Base-by-base conservation (phyloP, 257 asterid species). In the Solanum pennellii region DNA sequence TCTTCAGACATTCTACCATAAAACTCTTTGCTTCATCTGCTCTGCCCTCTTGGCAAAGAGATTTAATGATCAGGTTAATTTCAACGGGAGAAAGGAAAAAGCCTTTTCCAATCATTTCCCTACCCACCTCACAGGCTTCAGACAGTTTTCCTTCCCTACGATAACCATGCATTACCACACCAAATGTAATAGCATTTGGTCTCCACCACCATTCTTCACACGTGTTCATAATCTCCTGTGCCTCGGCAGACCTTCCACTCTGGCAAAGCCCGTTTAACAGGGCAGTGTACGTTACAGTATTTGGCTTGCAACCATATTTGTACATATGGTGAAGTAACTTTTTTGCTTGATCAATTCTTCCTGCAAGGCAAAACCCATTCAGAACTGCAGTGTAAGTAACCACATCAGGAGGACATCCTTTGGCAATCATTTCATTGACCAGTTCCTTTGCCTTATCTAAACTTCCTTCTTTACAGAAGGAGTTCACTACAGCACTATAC, bases 371-470 rank as follows among this genome's bases (percentile, higher is more conserved):
- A 89, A 92, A 96, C 37, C 98, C 99, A 87, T 93, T 90, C 85
- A 97, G 87, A 86, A 95, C 93, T 83, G 98, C 90, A 74, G 98
- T 97, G 80, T 97, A 97, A 4, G 99, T 97, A 90, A 97, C 98
- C 33, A 97, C 99, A 92, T 97, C 99, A 52, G 99, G 98, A 72
- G 15, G 73, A 89, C 97, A 93, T 83, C 94, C 95, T 86, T 97
- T 97, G 25, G 85, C 85, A 90, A 93, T 83, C 99, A 95, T 97
- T 87, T 95, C 94, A 86, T 94, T 94, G 12, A 97, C 95, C 42
- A 97, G 87, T 41, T 92, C 97, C 90, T 94, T 95, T 39, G 98
- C 98, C 88, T 86, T 91, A 82, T 93, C 96, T 86, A 95, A 86
- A 84, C 82, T 92, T 41, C 98, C 98, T 76, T 87, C 91, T 82